phyloP scores from a whole-genome alignment of 805 yeast species.

The Vanderwaltozyma tropicalis region DNA sequence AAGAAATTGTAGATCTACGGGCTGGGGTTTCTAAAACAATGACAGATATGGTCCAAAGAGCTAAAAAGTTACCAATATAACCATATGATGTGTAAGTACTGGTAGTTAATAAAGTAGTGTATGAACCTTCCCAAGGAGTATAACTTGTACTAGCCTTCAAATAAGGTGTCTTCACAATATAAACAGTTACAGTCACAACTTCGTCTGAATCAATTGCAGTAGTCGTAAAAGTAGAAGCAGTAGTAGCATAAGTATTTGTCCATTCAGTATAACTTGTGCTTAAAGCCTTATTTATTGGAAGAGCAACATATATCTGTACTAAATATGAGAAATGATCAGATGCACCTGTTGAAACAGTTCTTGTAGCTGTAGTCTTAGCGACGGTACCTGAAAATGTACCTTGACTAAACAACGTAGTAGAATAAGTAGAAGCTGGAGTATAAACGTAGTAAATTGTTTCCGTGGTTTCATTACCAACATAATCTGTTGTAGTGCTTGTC shows the following conservation, averaged over 20 bases:
- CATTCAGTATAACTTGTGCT: neutral
- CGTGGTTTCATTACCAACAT: neutral
- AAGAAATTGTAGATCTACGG: neutral
- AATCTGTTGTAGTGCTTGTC: neutral
- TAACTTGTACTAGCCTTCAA: neutral
- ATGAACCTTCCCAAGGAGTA: slow-evolving; percentile 1
- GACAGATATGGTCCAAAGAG: neutral
- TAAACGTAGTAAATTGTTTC: neutral
- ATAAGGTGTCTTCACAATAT: neutral
- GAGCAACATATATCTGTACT: neutral
- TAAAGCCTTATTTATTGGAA: neutral
- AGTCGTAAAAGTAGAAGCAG: neutral
- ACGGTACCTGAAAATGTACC: neutral
- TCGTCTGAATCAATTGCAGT: neutral
- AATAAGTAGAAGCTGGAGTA: neutral
- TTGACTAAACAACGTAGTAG: neutral
- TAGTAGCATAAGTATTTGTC: neutral
- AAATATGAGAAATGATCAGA: neutral
- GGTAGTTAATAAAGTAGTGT: neutral
- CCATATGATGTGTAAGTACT: neutral
- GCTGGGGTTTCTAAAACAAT: neutral
- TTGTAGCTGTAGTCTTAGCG: neutral
- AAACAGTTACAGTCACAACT: neutral
- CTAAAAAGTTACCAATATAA: neutral
- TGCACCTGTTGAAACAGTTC: neutral